A percentile compares a stretch with the other conserved stretches of the same genome.
These are phyloP conservation scores for Prunus kanzakura DNA, from an alignment of 306 rosid genomes.

Conservation along the genomic window DNA sequence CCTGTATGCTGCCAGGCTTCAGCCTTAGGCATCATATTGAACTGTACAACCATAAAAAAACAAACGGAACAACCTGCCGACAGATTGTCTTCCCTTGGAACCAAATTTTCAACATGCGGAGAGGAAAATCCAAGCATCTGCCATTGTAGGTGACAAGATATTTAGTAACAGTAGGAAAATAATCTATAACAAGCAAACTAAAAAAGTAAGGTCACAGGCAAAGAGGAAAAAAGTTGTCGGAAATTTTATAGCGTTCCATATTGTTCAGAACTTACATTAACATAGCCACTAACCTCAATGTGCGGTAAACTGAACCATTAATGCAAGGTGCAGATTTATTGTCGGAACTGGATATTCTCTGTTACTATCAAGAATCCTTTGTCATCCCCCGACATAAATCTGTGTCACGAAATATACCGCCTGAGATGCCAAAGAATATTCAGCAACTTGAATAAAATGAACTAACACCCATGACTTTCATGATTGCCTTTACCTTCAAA, in stretches of 20 bases:
- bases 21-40: constrained; percentile 10
- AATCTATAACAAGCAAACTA: neutral
- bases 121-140: constrained; percentile 16
- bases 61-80: neutral
- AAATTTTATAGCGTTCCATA: neutral
- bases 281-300: constrained; percentile 2
- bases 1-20: constrained; percentile 13
- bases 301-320: neutral
- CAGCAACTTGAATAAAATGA: neutral
- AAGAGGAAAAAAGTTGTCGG: no score
- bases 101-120: constrained; percentile 4
- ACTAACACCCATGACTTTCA: neutral
- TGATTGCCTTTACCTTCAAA: constrained; percentile 17
- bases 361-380: neutral
- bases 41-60: constrained; percentile 31
- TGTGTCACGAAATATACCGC: neutral
- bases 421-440: constrained; percentile 3
- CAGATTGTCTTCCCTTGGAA: constrained; percentile 16
- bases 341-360: neutral
- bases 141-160: neutral
- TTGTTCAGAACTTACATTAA: neutral
- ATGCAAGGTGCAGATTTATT: neutral
- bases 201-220: neutral
- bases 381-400: neutral
- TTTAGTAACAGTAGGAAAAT: neutral